Conservation (phyloP, 1,284 basidiomycete genomes). For the Cryptococcus deneoformans region DNA sequence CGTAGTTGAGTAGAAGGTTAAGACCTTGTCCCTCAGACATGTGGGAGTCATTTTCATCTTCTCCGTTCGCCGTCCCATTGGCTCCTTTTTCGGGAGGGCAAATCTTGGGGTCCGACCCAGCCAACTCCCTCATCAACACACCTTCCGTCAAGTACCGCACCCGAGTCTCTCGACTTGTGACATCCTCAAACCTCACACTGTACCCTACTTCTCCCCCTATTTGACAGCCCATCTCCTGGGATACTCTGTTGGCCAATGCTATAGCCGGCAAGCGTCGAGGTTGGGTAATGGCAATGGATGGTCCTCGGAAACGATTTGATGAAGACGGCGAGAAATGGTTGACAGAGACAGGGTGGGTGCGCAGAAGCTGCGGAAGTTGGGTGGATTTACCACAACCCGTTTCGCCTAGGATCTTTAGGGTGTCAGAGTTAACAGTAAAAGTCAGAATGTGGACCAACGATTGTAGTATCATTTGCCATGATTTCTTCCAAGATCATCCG, state of each 20-base stretch:
- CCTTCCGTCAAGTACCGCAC: constrained; percentile 98
- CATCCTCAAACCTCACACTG: constrained; percentile 93
- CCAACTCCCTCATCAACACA: constrained; percentile 89
- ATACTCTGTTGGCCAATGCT: constrained; percentile 84
- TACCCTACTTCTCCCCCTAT: constrained; percentile 83
- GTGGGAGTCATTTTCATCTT: not conserved
- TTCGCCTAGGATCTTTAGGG: constrained; percentile 71
- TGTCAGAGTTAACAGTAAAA: not conserved
- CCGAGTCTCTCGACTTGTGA: constrained; percentile 60
- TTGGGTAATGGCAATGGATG: constrained; percentile 84
- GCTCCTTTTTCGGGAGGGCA: too few species aligned
- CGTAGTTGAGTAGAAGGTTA: constrained; percentile 72
- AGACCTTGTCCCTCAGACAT: constrained; percentile 7
- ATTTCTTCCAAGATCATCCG: constrained; percentile 72
- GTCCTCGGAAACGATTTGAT: constrained; percentile 52
- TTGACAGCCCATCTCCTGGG: constrained; percentile 70
- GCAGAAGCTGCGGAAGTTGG: constrained; percentile 87
- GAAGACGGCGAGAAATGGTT: constrained; percentile 12
- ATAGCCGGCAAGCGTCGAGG: constrained; percentile 92
- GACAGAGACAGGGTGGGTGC: constrained; percentile 50
- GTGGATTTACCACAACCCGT: constrained; percentile 99
- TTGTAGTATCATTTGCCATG: constrained; percentile 75
- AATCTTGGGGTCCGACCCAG: not conserved
- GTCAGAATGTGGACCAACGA: constrained; percentile 48
- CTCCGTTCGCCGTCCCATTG: not conserved